These are phyloP conservation scores for Flammula alnicola DNA, from an alignment of 1,284 basidiomycete species.

Conservation along the genomic window DNA sequence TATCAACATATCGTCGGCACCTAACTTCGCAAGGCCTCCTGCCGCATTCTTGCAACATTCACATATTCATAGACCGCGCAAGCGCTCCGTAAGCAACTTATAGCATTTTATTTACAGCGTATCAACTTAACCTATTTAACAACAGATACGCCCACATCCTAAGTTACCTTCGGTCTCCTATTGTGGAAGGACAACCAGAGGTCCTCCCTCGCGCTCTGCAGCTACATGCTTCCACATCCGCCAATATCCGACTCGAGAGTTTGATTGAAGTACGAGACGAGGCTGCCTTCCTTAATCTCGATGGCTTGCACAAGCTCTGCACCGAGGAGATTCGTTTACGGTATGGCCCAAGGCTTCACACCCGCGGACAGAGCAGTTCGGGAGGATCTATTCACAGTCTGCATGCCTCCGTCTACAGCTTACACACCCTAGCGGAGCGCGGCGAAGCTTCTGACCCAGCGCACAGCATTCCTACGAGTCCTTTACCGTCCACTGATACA, in stretches of 20 bases:
- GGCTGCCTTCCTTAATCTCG: conserved; percentile 69
- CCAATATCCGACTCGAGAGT: conserved; percentile 57
- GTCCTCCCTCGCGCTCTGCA: conserved; percentile 63
- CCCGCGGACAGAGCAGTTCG: conserved; percentile 40
- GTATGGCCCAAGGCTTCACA: conserved; percentile 41
- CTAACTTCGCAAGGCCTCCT: conserved; percentile 61
- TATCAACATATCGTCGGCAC: conserved; percentile 58
- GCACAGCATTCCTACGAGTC: background rate
- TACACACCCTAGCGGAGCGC: conserved; percentile 51
- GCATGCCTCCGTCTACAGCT: conserved; percentile 50
- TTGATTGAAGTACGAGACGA: conserved; percentile 78
- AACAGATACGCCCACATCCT: conserved; percentile 71
- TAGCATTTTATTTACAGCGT: conserved; percentile 18
- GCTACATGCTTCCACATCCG: conserved; percentile 45
- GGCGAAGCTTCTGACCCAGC: conserved; percentile 28
- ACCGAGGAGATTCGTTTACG: conserved; percentile 62
- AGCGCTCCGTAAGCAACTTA: conserved; percentile 66
- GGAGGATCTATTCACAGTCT: conserved; percentile 44
- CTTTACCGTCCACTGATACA: background rate
- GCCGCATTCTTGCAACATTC: conserved; percentile 52
- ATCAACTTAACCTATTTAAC: no score
- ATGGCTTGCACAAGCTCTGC: conserved; percentile 64
- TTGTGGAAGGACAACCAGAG: conserved; percentile 50
- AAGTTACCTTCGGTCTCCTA: conserved; percentile 64
- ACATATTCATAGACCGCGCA: conserved; percentile 81